phyloP scores from a whole-genome alignment of 352 stramenopile genomes.

The Phytophthora constricta region DNA sequence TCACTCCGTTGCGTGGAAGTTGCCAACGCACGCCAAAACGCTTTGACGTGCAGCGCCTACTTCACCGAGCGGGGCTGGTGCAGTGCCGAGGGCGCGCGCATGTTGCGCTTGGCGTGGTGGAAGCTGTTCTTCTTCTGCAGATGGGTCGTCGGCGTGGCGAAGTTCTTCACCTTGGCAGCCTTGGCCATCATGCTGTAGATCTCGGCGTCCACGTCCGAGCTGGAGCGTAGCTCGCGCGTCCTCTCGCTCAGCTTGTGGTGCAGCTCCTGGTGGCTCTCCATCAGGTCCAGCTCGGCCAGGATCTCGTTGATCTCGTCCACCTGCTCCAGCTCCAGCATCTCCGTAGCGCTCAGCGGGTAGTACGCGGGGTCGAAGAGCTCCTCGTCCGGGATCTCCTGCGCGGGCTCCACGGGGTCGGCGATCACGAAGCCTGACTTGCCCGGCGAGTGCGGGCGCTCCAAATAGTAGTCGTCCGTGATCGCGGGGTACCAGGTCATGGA shows the following conservation, averaged over 20 bases:
- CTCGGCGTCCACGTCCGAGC: constrained; percentile 62
- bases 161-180: constrained; percentile 51
- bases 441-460: constrained; percentile 62
- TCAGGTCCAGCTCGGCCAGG: constrained; percentile 76
- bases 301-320: constrained; percentile 85
- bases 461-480: constrained; percentile 75
- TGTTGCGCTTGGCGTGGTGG: constrained; percentile 50
- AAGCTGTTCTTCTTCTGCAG: constrained; percentile 46
- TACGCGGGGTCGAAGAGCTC: constrained; percentile 78
- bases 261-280: constrained; percentile 81
- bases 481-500: constrained; percentile 60
- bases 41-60: constrained; percentile 38
- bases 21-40: constrained; percentile 36
- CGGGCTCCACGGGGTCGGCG: constrained; percentile 53
- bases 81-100: constrained; percentile 51
- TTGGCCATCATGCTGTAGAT: constrained; percentile 68
- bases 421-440: constrained; percentile 72
- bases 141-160: constrained; percentile 39
- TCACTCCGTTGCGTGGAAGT: constrained; percentile 41
- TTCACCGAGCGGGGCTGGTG: constrained; percentile 80
- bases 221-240: constrained; percentile 59
- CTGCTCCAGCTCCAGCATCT: constrained; percentile 76
- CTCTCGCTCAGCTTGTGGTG: constrained; percentile 64
- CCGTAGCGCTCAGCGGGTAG: constrained; percentile 61
- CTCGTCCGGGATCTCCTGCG: constrained; percentile 73